A percentile compares a stretch with the other conserved stretches of the same genome.
Conservation (phyloP, 192 early-diverging fungal species). For the Backusella psychrophila region DNA sequence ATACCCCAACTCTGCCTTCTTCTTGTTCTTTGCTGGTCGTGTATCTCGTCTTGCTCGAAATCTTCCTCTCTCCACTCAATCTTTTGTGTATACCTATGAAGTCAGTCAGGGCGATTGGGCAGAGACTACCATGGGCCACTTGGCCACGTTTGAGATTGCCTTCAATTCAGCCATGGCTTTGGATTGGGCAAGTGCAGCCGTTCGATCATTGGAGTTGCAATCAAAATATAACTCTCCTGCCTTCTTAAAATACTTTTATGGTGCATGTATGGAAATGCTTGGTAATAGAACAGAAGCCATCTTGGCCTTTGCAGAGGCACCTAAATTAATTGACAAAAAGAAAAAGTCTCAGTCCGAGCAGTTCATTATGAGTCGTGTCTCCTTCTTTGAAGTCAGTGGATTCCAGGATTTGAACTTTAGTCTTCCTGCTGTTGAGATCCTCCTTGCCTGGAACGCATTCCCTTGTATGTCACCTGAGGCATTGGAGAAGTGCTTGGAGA, state of each 20-base stretch:
- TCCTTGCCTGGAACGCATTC: constrained; percentile 53
- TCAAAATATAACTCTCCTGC: constrained; percentile 48
- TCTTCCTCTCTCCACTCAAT: constrained; percentile 35
- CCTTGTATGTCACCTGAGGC: constrained; percentile 40
- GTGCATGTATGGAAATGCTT: constrained; percentile 45
- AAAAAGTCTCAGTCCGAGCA: constrained; percentile 52
- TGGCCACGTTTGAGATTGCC: constrained; percentile 29
- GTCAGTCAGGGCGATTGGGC: constrained; percentile 36
- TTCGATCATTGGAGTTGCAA: constrained; percentile 7
- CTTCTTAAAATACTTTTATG: constrained; percentile 51
- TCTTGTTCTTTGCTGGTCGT: constrained; percentile 39
- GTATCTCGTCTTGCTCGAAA: constrained; percentile 34
- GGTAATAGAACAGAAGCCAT: constrained; percentile 77
- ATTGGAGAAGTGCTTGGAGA: constrained; percentile 31
- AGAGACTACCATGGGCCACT: constrained; percentile 24
- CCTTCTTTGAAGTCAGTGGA: constrained; percentile 44
- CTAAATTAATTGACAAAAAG: constrained; percentile 39
- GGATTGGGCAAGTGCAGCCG: constrained; percentile 30
- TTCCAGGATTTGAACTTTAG: constrained; percentile 43
- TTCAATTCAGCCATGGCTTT: constrained; percentile 33
- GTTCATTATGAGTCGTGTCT: constrained; percentile 47
- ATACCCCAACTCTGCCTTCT: constrained; percentile 38
- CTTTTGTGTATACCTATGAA: constrained; percentile 31
- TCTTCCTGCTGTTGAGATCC: constrained; percentile 46
- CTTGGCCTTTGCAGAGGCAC: constrained; percentile 55